phyloP scores from a whole-genome alignment of 805 yeast species.

The Sugiyamaella marilandica region DNA sequence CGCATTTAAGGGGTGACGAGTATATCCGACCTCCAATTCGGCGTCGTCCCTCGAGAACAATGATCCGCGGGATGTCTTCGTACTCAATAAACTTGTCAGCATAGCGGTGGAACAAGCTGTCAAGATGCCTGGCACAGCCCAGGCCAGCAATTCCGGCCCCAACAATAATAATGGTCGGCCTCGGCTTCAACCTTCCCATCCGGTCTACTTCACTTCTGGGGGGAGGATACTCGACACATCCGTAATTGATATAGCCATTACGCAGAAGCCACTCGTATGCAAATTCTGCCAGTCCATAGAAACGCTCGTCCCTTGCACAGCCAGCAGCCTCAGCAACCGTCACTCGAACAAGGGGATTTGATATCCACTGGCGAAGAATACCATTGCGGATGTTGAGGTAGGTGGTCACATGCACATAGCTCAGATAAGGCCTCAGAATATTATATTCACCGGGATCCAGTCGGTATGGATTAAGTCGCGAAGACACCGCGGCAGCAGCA shows the following conservation, averaged over 20 bases:
- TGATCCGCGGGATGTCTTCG: constrained; percentile 38
- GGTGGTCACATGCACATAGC: constrained; percentile 37
- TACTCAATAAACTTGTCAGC: constrained; percentile 33
- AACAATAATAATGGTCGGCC: constrained; percentile 58
- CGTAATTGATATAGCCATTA: constrained; percentile 40
- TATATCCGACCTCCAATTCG: constrained; percentile 42
- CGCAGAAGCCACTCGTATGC: constrained; percentile 41
- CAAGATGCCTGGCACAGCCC: constrained; percentile 93
- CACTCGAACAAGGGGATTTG: constrained; percentile 39
- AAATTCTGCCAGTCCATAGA: constrained; percentile 38
- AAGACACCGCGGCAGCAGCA: constrained; percentile 38
- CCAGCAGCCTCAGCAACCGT: constrained; percentile 41
- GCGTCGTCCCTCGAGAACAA: constrained; percentile 37
- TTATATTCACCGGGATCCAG: constrained; percentile 35
- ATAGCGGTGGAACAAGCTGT: constrained; percentile 47
- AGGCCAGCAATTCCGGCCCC: constrained; percentile 98
- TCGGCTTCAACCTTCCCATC: constrained; percentile 24
- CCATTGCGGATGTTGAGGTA: constrained; percentile 41
- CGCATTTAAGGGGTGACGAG: constrained; percentile 30
- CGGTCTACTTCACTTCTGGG: background rate
- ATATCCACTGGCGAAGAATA: constrained; percentile 38
- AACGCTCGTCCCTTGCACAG: constrained; percentile 37
- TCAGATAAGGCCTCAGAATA: constrained; percentile 31
- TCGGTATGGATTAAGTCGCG: constrained; percentile 36
- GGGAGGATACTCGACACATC: constrained; percentile 33